Percentiles rank a stretch among this genome's conserved stretches.
Evolutionary conservation across 768 basidiomycete genomes (phyloP).

Genomic region (Auricularia cornea): DNA sequence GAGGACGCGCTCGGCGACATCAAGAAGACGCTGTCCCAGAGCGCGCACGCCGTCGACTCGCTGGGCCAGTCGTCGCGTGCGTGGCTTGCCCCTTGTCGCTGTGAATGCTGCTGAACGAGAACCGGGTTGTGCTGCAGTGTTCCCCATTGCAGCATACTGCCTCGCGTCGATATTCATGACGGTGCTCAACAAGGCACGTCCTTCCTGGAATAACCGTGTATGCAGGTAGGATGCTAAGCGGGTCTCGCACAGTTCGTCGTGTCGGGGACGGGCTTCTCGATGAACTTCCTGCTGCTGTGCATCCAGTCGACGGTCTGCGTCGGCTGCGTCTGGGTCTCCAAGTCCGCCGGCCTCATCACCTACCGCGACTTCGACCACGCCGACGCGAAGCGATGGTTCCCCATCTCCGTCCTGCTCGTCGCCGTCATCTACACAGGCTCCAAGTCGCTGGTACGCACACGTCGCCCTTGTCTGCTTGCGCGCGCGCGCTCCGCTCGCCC

Average conservation of each 20-base stretch:
- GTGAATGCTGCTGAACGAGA: neutral
- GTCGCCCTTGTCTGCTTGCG: too few species aligned
- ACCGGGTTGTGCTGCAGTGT: constrained; percentile 35
- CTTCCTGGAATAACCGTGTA: neutral
- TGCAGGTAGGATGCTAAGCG: neutral
- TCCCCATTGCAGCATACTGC: constrained; percentile 85
- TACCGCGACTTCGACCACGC: constrained; percentile 75
- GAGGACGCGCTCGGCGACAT: neutral
- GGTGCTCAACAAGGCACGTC: constrained; percentile 81
- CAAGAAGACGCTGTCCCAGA: neutral
- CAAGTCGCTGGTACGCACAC: constrained; percentile 90
- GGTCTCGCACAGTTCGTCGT: constrained; percentile 68
- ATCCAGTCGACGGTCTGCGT: constrained; percentile 89
- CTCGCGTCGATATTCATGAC: constrained; percentile 94
- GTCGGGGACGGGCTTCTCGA: constrained; percentile 85
- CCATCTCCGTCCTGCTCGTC: constrained; percentile 86
- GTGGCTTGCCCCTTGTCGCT: neutral
- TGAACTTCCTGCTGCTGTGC: constrained; percentile 91
- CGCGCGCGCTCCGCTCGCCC: neutral
- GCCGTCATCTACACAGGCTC: constrained; percentile 96
- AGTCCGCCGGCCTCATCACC: constrained; percentile 68
- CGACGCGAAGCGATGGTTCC: constrained; percentile 91
- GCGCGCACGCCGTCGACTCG: neutral
- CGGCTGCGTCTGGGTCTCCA: constrained; percentile 61
- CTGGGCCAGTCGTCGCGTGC: neutral